Evolutionary conservation across 2,329 filamentous ascomycete species (phyloP), one percentile per base, ranked within the genome.

Genomic region (Colletotrichum sp.): DNA sequence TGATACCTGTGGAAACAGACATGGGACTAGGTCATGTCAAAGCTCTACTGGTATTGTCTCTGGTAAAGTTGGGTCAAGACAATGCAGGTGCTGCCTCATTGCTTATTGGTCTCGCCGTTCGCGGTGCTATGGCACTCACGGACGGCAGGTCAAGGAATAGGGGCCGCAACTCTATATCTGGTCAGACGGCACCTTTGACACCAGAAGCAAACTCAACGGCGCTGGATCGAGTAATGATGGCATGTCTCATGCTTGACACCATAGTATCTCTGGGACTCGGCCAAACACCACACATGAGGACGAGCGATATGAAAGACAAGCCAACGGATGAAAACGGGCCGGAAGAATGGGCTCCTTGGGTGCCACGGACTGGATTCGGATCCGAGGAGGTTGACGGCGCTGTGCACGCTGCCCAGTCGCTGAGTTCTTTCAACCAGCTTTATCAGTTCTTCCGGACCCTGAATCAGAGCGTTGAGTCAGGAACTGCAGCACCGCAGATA

Each of bases 281-380:
- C n/a, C 86, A 86, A 39, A 83, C 86, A 12, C 86, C 90, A 3
- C 89, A 90, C 80, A 85, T 93, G 71, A 81, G 83, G 12, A 85
- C 86, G 16, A 88, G 91, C 68, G 81, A 91, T 30, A 82, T 86
- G n/a, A 82, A 83, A 49, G 81, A 82, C 67, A 75, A 88, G 34
- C 88, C 88, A 4, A 85, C 94, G 4, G 87, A 91, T 30, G 92
- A 94, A 81, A 92, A 94, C 79, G 92, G 92, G 2, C 84, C 93
- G 24, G 94, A 95, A 80, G 93, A 95, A 84, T 95, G 93, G 93
- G 92, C 94, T 78, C 91, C 92, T 2, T 95, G 94, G 94, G 87
- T 88, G 21, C 90, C 92, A 30, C 87, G 87, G 75, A 79, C 81
- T 6, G 85, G 83, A 5, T 86, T 87, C 65, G 84, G 85, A 6